These are phyloP conservation scores for Botrytis tulipae DNA, from an alignment of 2,329 filamentous ascomycete species.

Conservation along the genomic window DNA sequence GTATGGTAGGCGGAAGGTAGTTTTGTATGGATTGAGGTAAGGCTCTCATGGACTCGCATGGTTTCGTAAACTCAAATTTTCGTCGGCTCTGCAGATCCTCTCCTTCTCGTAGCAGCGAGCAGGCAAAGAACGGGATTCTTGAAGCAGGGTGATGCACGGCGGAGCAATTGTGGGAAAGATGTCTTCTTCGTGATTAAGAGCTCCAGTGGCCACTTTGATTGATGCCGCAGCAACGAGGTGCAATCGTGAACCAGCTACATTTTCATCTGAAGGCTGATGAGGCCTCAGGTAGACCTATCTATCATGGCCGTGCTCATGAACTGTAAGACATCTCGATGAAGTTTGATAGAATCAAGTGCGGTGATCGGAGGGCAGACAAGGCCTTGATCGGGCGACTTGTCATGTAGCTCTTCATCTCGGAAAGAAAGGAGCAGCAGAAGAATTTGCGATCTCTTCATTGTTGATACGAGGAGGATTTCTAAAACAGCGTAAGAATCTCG, in stretches of 20 bases:
- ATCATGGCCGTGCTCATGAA: background rate
- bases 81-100: background rate
- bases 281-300: background rate
- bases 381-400: background rate
- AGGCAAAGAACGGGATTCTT: no score
- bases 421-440: rapidly evolving
- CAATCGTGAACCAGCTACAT: background rate
- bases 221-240: background rate
- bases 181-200: background rate
- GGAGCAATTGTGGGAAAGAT: background rate
- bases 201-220: rapidly evolving
- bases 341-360: no score
- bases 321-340: background rate
- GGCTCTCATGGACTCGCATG: background rate
- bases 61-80: background rate
- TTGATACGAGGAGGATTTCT: rapidly evolving
- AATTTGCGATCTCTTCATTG: background rate
- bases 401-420: background rate
- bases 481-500: no score
- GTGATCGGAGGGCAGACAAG: no score
- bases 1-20: rapidly evolving
- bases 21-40: rapidly evolving
- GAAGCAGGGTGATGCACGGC: background rate
- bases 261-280: background rate
- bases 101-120: background rate